Evolutionary conservation across 352 stramenopile species (phyloP), one percentile per base, ranked within the genome.

Genomic region (Phytophthora capsici): DNA sequence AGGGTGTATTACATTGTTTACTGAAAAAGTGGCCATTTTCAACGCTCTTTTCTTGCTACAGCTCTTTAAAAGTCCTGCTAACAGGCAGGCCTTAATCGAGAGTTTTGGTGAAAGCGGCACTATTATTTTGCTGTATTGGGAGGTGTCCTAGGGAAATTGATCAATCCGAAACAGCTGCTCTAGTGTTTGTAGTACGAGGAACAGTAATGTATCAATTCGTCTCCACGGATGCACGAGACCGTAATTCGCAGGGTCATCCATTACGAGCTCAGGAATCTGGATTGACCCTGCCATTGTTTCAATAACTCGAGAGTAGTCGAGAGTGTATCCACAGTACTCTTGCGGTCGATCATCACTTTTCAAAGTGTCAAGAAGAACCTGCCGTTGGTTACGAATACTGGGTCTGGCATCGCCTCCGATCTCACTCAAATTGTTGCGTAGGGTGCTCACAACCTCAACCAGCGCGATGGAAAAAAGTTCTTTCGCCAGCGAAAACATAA

Each of bases 81-180:
- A n/a, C n/a, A n/a, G n/a, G n/a, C n/a, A n/a, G n/a, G n/a, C n/a
- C n/a, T n/a, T n/a, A n/a, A n/a, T 63, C 23, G 53, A 68, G 32
- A 48, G 30, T 50, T 60, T 59, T 40, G 14, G 48, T 41, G 16
- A 43, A 26, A 49, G 9, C 41, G 3, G 22, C 50, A n/a, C 3
- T 4, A 58, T 26, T 62, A 44, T 56, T 41, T 52, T 25, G 26
- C 8, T 60, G 45, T 57, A 22, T 8, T 30, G 57, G 14, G 32
- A 69, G 40, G 12, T 73, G 44, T 60, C 3, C 25, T 61, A 14
- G 49, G 53, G 6, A 84, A 40, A 8, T 89, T 51, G 4, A 45
- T 94, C 84, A 22, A 91, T 69, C 2, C 82, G 69, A 13, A 89
- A 76, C 6, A 91, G 58, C 57, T 84, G 73, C 57, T 93, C 81